phyloP scores from a whole-genome alignment of 176 grass and related monocot genomes.

The Saccharum spontaneum region DNA sequence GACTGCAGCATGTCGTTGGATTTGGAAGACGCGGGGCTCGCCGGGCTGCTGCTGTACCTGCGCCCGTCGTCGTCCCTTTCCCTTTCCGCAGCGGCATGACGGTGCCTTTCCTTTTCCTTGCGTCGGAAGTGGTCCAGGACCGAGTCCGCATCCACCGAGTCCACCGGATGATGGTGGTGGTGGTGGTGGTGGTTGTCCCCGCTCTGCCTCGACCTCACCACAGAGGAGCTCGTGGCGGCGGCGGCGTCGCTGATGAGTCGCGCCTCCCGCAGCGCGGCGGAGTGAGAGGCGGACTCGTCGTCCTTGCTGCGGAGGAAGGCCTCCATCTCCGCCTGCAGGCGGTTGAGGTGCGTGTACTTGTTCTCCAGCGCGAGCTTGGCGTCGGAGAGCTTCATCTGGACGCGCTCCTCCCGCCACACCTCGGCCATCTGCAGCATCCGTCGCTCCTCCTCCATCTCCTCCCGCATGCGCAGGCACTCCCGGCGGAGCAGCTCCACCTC shows the following conservation, averaged over 20 bases:
- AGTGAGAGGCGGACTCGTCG: neutral
- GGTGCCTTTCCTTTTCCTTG: neutral
- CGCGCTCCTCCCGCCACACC: conserved; percentile 60
- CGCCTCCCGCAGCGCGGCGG: neutral
- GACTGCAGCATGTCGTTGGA: neutral
- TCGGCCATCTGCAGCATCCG: conserved; percentile 70
- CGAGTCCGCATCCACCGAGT: conserved; percentile 21
- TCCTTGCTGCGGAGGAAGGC: conserved; percentile 18
- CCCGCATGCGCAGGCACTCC: conserved; percentile 45
- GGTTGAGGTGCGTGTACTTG: conserved; percentile 39
- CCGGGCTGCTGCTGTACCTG: neutral
- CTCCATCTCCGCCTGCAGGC: conserved; percentile 52
- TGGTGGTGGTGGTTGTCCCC: too few relatives aligned
- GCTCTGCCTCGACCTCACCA: too few relatives aligned
- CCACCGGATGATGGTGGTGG: too few relatives aligned
- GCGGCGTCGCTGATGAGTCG: conserved; percentile 27
- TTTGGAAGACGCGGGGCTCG: conserved; percentile 10
- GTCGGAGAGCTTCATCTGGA: conserved; percentile 66
- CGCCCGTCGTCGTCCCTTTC: neutral
- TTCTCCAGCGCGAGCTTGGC: conserved; percentile 41
- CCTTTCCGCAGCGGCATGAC: neutral
- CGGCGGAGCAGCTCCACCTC: conserved; percentile 52
- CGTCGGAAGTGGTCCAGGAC: conserved; percentile 9
- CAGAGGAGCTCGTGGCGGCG: neutral
- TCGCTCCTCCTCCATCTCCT: conserved; percentile 63